Base-by-base conservation (phyloP, 139 green algal species). In the Haematococcus sp. region DNA sequence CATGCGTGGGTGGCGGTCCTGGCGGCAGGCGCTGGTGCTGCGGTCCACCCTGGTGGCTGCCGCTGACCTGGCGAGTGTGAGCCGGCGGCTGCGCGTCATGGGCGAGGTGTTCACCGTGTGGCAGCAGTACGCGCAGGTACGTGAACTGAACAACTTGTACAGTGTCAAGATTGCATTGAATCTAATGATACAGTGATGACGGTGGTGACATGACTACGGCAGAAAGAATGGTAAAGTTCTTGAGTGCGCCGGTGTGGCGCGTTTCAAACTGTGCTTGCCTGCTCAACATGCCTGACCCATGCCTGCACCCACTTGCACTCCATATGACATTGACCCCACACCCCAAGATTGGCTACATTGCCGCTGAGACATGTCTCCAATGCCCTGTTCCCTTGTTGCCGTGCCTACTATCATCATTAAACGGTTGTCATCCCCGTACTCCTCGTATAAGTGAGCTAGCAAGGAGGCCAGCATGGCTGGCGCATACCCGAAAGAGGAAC, bases 71-170 rank as follows among this genome's bases (percentile, higher is more conserved):
- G 58, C 56, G 19, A 43, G 43, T 43, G 23, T 32, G 32, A 44
- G 34, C 33, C 59, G 74, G n/a, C 52, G 68, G 7, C 30, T 35
- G 46, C 54, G 63, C 1, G 19, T 81, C 28, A 63, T 81, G 23
- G 51, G 69, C 20, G 69, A 63, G 15, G 71, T 73, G 35, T 78
- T 84, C 28, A 54, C 58, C 19, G 69, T 79, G 25, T 84, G 79
- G 79, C 56, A 73, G 32, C 34, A 78, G 22, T 84, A 81, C 69
- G 75, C 68, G 46, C 61, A 54, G 32, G 61, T 49, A 31, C 19
- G 31, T n/a, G 32, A 5, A n/a, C n/a, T n/a, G n/a, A n/a, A n/a
- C n/a, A n/a, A n/a, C n/a, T n/a, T 15, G 19, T 35, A 16, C 17
- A 49, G 32, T 7, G 15, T 51, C 7, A 22, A 9, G 58, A 30